Base-by-base conservation (phyloP, 805 yeast genomes). In the Pichia exigua region DNA sequence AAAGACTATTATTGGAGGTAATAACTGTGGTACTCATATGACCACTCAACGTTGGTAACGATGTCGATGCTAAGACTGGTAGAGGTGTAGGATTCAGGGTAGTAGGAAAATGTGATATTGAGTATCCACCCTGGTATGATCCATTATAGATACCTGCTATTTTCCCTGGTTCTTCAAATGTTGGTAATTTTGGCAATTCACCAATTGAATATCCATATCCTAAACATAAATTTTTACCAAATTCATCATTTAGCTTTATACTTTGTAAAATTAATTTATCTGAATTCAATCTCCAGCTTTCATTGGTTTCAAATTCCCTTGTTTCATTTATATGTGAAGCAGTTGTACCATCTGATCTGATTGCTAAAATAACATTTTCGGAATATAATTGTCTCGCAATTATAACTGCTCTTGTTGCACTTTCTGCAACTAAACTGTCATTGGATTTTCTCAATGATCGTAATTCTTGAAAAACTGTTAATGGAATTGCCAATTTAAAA, bases 381-480 rank as follows among this genome's bases (percentile, higher is more conserved):
- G 74, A 63, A 57, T 80, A 82, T 48, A 86, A 67, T 59, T 84
- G 90, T 54, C 91, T 72, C 42, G 85, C 75, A 8, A 85, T 83
- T 4, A 86, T 83, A 8, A 86, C 90, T 1, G 90, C 86, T 48
- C 95, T 69, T 0, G 92, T 85, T 0, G 92, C 92, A 2, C 90
- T 84, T 63, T 86, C 94, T 1, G 88, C 79, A 20, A 86, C 82
- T 4, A 84, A 78, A 1, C 82, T 83, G 62, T 86, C 94, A 18
- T 80, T 77, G 0, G 88, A 82, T 58, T 85, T 78, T 53, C 92
- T 69, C 54, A 86, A 67, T 8, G 87, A 82, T 59, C 92, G 68
- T 54, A 86, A 69, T 61, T 86, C 94, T 68, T 85, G 92, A 62
- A 85, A 86, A 7, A 86, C 88, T 20, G 87, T 82, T 52, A 86